Evolutionary conservation across 331 rosid species (phyloP).

Genomic region (Malus hybrid): DNA sequence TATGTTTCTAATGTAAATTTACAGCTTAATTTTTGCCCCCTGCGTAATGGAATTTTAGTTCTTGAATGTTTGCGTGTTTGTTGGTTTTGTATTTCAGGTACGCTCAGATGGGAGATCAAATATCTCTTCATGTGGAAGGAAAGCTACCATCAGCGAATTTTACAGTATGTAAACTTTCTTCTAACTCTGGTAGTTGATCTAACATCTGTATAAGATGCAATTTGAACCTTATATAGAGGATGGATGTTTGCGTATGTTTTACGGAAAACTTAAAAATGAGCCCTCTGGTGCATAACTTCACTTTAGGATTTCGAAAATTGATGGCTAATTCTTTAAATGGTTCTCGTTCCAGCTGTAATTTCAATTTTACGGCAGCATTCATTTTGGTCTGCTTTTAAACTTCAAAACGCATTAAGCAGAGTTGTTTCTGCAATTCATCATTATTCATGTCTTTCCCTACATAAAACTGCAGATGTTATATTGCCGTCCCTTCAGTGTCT

Average conservation of each 20-base stretch:
- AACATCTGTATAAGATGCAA: background rate
- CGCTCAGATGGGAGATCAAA: slow-evolving; percentile 34
- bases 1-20: background rate
- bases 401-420: background rate
- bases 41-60: background rate
- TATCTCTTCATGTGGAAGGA: slow-evolving; percentile 44
- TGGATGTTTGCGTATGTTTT: background rate
- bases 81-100: slow-evolving; percentile 32
- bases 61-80: background rate
- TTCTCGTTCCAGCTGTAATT: background rate
- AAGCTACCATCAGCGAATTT: slow-evolving; percentile 59
- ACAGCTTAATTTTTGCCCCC: background rate
- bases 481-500: slow-evolving; percentile 69
- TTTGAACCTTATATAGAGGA: too few species aligned
- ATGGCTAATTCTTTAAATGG: background rate
- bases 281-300: too few species aligned
- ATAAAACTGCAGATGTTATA: slow-evolving; percentile 52
- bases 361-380: background rate
- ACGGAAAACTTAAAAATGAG: background rate
- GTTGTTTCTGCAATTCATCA: slow-evolving; percentile 2
- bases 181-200: background rate
- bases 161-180: slow-evolving; percentile 37
- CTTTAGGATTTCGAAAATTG: background rate
- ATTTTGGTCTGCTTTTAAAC: background rate
- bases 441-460: slow-evolving; percentile 3